Base-by-base conservation (phyloP, 768 basidiomycete species). In the Macrolepiota fuliginosa region DNA sequence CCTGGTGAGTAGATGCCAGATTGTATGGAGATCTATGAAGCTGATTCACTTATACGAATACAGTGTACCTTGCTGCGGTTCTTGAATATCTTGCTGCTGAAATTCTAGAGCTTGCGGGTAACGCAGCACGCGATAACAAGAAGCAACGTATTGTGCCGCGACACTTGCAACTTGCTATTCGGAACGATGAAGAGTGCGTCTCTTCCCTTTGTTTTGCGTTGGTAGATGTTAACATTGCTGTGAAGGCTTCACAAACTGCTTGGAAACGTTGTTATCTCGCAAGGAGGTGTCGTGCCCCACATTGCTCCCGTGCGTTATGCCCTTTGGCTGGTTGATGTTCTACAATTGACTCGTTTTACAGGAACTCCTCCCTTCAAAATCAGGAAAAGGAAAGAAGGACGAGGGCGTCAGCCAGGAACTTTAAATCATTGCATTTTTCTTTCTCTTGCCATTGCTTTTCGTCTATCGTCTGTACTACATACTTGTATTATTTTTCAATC, bases 71-170 rank as follows among this genome's bases (percentile, higher is more conserved):
- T 65, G 94, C 92, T 54, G 92, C 92, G 50, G 94, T 95, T 61
- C 87, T 96, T 61, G 94, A 95, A 72, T 94, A 96, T 76, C 84
- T 96, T 63, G 86, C 93, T 39, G 94, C 94, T 54, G 94, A 96
- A 74, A 95, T 96, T 73, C 85, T 96, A 67, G 94, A 96, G 78
- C 80, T 96, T 47, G 94, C 94, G 63, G 94, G 94, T 36, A 91
- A 91, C 60, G 91, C 92, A 40, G 91, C 92, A 42, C 89, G 91
- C 58, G 91, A 90, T 76, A 93, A 93, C 82, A 93, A 92, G 83
- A 92, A 95, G 80, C 90, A 92, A 64, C 93, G 94, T 85, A 96
- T 96, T 70, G 92, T 96, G 24, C 94, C 94, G 51, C 90, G 94
- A 74, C 94, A 97, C 76, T 78, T 96, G 50, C 94, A 97, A 74